Evolutionary conservation across 1,284 basidiomycete species (phyloP).

Genomic region (Xerocomus minutiporus): DNA sequence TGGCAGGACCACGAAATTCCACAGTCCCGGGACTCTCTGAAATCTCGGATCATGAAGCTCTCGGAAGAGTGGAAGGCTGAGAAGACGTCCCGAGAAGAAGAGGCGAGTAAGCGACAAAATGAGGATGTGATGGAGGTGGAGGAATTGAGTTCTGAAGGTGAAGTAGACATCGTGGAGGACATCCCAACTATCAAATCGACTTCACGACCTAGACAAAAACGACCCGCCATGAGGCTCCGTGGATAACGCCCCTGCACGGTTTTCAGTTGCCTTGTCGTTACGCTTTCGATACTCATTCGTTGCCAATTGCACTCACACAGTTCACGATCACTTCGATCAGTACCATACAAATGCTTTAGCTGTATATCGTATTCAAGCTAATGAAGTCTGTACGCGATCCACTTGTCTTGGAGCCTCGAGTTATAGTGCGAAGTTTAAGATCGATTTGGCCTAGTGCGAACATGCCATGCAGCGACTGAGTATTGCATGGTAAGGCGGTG

Average conservation of each 20-base stretch:
- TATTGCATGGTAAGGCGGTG: too few species aligned
- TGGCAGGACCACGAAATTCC: constrained; percentile 46
- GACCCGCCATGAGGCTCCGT: constrained; percentile 23
- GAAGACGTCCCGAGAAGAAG: constrained; percentile 33
- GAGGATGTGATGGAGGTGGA: constrained; percentile 21
- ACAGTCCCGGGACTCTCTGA: constrained; percentile 35
- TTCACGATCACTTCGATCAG: background rate
- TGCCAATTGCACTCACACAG: background rate
- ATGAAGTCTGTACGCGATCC: constrained; percentile 3
- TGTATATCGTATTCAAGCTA: constrained; percentile 13
- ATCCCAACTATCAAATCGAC: constrained; percentile 10
- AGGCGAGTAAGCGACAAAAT: constrained; percentile 19
- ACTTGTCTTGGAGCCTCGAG: background rate
- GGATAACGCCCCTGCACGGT: constrained; percentile 17
- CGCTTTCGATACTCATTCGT: background rate
- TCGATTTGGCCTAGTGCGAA: too few species aligned
- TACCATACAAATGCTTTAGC: constrained; percentile 21
- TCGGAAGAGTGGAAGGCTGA: constrained; percentile 42
- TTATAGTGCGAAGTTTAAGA: background rate
- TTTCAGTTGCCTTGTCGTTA: constrained; percentile 3
- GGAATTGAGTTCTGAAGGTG: constrained; percentile 44
- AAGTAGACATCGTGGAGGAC: constrained; percentile 42
- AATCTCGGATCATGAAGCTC: constrained; percentile 33
- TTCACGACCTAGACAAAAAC: constrained; percentile 9
- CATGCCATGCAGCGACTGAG: background rate